A percentile compares a stretch with the other conserved stretches of the same genome.
phyloP scores from a whole-genome alignment of 1,284 basidiomycete species.

The Phlebopus sp. region DNA sequence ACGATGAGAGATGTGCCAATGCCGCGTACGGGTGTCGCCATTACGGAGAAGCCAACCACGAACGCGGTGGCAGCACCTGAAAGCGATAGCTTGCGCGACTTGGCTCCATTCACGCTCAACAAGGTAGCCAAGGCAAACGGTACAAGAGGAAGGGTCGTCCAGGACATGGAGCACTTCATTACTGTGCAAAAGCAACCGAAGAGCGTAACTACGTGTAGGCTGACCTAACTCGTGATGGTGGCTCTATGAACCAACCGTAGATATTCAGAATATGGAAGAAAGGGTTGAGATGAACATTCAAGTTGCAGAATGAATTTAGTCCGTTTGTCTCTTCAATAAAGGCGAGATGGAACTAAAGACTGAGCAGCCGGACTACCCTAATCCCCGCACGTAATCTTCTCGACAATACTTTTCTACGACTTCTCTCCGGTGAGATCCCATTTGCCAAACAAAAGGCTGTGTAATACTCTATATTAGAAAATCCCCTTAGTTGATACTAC shows the following conservation, averaged over 20 bases:
- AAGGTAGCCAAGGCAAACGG: conserved; percentile 36
- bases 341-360: too few species aligned
- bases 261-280: too few species aligned
- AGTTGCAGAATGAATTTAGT: too few species aligned
- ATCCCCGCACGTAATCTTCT: neutral
- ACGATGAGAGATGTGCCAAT: conserved; percentile 77
- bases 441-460: conserved; percentile 49
- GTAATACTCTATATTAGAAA: conserved; percentile 8
- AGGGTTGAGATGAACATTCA: too few species aligned
- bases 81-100: conserved; percentile 54
- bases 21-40: conserved; percentile 56
- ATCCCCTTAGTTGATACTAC: neutral
- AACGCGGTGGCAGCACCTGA: conserved; percentile 77
- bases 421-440: conserved; percentile 37
- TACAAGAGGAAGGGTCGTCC: conserved; percentile 22
- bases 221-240: too few species aligned
- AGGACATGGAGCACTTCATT: conserved; percentile 11
- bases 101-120: conserved; percentile 44
- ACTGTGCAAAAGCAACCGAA: too few species aligned
- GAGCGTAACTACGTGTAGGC: neutral
- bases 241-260: too few species aligned
- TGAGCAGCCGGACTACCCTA: too few species aligned
- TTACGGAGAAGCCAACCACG: conserved; percentile 64
- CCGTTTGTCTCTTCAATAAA: too few species aligned
- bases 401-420: conserved; percentile 10